A percentile compares a stretch with the other conserved stretches of the same genome.
Evolutionary conservation across 257 asterid species (phyloP).

Genomic region (Przewalskia tangutica): DNA sequence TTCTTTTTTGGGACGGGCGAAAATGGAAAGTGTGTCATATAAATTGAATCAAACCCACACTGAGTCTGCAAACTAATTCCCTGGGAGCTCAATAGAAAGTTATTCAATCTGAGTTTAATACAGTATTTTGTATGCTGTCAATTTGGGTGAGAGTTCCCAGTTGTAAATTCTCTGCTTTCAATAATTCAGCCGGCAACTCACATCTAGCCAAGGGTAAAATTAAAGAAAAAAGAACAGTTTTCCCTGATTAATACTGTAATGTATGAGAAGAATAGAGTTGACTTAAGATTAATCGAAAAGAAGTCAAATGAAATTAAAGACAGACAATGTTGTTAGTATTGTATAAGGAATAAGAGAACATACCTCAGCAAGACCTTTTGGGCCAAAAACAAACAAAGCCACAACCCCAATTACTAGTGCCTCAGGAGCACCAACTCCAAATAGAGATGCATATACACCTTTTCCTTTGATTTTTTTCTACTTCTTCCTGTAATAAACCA

Average conservation of each 20-base stretch:
- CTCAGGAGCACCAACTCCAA: slow-evolving; percentile 99
- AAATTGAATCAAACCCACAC: no score
- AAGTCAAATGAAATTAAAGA: background rate
- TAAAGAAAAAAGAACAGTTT: background rate
- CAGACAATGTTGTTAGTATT: no score
- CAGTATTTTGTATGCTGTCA: background rate
- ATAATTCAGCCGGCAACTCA: background rate
- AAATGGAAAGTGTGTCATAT: no score
- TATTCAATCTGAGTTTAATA: background rate
- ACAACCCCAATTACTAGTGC: slow-evolving; percentile 90
- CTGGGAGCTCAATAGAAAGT: background rate
- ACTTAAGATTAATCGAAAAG: background rate
- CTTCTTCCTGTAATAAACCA: slow-evolving; percentile 48
- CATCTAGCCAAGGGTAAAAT: background rate
- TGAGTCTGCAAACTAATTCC: no score
- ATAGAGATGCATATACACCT: slow-evolving; percentile 76
- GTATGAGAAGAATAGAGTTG: no score
- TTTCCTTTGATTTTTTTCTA: slow-evolving; percentile 41
- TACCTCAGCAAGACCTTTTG: slow-evolving; percentile 99
- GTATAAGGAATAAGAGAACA: no score
- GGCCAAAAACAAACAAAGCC: slow-evolving; percentile 93
- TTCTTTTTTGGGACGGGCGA: no score
- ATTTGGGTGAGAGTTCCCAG: background rate
- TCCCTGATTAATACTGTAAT: no score
- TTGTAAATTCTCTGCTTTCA: background rate